Percentiles rank a stretch among this genome's conserved stretches.
phyloP scores from a whole-genome alignment of 2,329 filamentous ascomycete species.

The Diaporthe citriasiana region DNA sequence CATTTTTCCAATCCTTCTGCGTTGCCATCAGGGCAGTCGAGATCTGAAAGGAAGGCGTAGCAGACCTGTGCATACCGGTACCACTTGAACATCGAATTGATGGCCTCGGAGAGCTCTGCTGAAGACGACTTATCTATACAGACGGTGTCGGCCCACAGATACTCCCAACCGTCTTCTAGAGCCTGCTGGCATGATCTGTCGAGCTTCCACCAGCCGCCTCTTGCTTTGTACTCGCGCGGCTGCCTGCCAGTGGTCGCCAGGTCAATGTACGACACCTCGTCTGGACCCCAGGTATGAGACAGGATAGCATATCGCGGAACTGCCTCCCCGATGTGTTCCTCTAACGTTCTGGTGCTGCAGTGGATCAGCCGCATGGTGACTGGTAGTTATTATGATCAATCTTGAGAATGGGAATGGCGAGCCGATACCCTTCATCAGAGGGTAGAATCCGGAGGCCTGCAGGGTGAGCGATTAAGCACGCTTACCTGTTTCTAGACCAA shows the following conservation, averaged over 20 bases:
- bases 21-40: background rate
- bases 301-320: conserved; percentile 45
- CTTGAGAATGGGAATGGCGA: background rate
- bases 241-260: conserved; percentile 17
- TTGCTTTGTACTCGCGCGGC: conserved; percentile 10
- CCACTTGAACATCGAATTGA: conserved; percentile 42
- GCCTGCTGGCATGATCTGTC: conserved; percentile 25
- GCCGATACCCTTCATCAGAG: background rate
- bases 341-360: conserved; percentile 5
- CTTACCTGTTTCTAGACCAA: conserved; percentile 2
- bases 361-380: conserved; percentile 35
- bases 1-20: background rate
- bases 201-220: conserved; percentile 26
- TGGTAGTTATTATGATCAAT: background rate
- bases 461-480: background rate
- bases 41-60: conserved; percentile 35
- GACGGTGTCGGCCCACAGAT: conserved; percentile 41
- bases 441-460: background rate
- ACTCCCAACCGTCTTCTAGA: conserved; percentile 15
- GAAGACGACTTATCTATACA: conserved; percentile 40
- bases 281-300: conserved; percentile 48
- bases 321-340: conserved; percentile 23
- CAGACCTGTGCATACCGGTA: conserved; percentile 34
- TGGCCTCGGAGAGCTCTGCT: conserved; percentile 39
- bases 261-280: conserved; percentile 43